These are phyloP conservation scores for Grosmannia huntii DNA, from an alignment of 2,329 filamentous ascomycete species.

Conservation along the genomic window DNA sequence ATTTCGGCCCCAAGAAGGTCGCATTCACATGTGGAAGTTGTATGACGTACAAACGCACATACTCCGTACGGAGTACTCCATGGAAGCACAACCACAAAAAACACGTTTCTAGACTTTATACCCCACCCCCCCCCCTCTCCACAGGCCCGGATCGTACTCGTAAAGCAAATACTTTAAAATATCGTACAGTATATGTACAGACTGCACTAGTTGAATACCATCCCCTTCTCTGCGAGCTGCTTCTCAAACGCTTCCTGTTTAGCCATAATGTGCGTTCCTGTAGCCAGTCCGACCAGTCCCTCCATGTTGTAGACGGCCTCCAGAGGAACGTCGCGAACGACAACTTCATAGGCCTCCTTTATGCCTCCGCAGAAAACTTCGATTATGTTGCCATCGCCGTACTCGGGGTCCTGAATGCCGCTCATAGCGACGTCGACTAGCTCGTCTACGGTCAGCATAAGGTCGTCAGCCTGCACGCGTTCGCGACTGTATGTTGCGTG, in stretches of 20 bases:
- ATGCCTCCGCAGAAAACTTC: not conserved
- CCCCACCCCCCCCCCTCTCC: too few relatives aligned
- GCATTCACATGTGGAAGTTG: too few relatives aligned
- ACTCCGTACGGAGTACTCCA: too few relatives aligned
- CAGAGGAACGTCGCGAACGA: not conserved
- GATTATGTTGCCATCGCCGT: slow-evolving; percentile 2
- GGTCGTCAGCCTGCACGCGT: not conserved
- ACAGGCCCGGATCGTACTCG: too few relatives aligned
- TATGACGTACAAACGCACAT: too few relatives aligned
- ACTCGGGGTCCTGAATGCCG: not conserved
- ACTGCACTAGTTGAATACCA: not conserved
- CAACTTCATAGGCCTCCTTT: not conserved
- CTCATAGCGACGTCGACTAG: not conserved
- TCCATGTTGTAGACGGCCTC: not conserved
- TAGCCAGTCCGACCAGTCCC: not conserved
- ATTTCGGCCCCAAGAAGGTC: too few relatives aligned
- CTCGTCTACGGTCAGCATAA: not conserved
- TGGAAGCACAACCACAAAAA: too few relatives aligned
- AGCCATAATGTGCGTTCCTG: not conserved
- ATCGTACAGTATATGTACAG: too few relatives aligned
- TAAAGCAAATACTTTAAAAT: too few relatives aligned
- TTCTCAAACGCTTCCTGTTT: not conserved
- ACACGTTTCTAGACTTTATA: too few relatives aligned
- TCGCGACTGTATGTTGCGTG: not conserved
- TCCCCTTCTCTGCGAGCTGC: not conserved